Evolutionary conservation across 805 yeast species (phyloP).

Genomic region (Kuraishia molischiana): DNA sequence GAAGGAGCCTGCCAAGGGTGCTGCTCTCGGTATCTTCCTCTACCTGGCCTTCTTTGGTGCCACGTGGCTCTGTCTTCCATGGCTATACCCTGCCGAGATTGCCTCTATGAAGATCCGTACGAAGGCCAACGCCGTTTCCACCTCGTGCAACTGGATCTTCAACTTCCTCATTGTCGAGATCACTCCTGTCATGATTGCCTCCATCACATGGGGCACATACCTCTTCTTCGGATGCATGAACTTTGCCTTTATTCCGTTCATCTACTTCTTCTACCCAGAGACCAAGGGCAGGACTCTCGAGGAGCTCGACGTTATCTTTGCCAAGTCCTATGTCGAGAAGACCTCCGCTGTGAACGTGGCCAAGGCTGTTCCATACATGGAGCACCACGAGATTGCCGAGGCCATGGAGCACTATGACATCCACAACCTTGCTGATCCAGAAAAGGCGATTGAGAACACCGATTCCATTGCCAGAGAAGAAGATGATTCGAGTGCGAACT

Average conservation of each 20-base stretch:
- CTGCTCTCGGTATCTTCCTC: conserved; percentile 36
- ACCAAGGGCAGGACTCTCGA: conserved; percentile 37
- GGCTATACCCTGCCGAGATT: conserved; percentile 53
- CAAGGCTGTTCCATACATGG: conserved; percentile 38
- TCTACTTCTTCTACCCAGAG: conserved; percentile 36
- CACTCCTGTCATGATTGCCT: conserved; percentile 31
- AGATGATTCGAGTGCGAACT: not conserved
- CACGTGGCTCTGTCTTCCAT: conserved; percentile 36
- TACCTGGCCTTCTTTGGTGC: conserved; percentile 39
- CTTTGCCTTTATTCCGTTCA: conserved; percentile 27
- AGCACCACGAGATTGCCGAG: not conserved
- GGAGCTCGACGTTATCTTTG: conserved; percentile 27
- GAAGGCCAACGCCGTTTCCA: conserved; percentile 39
- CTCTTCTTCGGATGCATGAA: conserved; percentile 35
- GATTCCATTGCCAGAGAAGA: not conserved
- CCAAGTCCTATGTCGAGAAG: conserved; percentile 43
- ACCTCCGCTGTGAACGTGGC: conserved; percentile 58
- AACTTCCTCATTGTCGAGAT: conserved; percentile 51
- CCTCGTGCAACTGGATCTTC: conserved; percentile 49
- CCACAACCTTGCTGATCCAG: not conserved
- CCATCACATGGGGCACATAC: conserved; percentile 30
- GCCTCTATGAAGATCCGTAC: conserved; percentile 42
- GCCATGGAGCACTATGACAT: not conserved
- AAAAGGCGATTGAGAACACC: not conserved
- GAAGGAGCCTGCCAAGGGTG: conserved; percentile 26